Conservation (phyloP, 768 basidiomycete species). For the Auriculariales sp. region DNA sequence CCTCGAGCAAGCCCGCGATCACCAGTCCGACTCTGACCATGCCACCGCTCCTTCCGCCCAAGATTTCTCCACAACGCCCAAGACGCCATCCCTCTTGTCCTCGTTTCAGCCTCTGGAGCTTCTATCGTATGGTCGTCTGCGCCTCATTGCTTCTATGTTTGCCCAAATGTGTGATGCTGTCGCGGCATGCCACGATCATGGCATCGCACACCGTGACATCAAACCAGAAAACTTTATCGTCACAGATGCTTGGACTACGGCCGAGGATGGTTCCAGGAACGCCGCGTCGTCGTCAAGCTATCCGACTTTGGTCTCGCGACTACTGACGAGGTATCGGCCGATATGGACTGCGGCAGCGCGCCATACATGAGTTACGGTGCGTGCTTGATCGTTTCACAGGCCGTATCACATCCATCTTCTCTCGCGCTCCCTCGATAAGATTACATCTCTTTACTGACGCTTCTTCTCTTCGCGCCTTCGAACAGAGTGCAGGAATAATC, state of each 20-base stretch:
- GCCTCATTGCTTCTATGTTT: slow-evolving; percentile 95
- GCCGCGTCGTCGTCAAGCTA: slow-evolving; percentile 90
- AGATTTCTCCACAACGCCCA: slow-evolving; percentile 52
- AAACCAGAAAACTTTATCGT: slow-evolving; percentile 99
- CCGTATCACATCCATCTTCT: neutral
- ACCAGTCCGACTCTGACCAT: slow-evolving; percentile 15
- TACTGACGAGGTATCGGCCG: slow-evolving; percentile 71
- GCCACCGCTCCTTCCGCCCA: slow-evolving; percentile 16
- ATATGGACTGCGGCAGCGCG: slow-evolving; percentile 97
- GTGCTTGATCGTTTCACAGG: slow-evolving; percentile 16
- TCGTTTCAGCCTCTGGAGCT: slow-evolving; percentile 65
- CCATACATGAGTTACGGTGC: slow-evolving; percentile 97
- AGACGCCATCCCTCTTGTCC: slow-evolving; percentile 85
- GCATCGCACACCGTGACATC: slow-evolving; percentile 93
- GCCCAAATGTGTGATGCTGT: slow-evolving; percentile 98
- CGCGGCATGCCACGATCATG: slow-evolving; percentile 79
- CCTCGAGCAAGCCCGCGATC: slow-evolving; percentile 86
- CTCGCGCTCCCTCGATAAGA: slow-evolving; percentile 6
- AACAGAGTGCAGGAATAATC: slow-evolving; percentile 92
- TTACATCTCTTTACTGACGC: neutral
- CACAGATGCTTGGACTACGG: slow-evolving; percentile 56
- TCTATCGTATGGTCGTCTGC: slow-evolving; percentile 75
- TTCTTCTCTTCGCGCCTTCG: slow-evolving; percentile 6
- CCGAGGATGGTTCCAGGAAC: slow-evolving; percentile 48
- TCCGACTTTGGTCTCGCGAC: slow-evolving; percentile 95